Percentiles rank a stretch among this genome's conserved stretches.
phyloP scores from a whole-genome alignment of 805 yeast species.

The Pichia rugopelliculosa region DNA sequence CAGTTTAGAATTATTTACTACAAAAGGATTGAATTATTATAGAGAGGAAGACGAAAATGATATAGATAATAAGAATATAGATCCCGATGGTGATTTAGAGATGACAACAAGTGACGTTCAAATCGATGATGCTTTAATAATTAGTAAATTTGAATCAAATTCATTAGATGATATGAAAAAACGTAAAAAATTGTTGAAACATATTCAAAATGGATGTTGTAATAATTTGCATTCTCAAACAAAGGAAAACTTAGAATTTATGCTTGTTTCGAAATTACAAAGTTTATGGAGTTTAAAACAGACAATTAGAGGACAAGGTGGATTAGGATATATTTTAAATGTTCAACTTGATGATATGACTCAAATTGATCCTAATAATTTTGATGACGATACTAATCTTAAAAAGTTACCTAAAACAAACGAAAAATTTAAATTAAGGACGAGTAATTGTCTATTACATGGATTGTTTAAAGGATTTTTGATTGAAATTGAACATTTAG shows the following conservation, averaged over 20 bases:
- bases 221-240: conserved; percentile 31
- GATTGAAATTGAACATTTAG: conserved; percentile 47
- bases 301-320: conserved; percentile 67
- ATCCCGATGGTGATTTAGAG: conserved; percentile 7
- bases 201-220: conserved; percentile 39
- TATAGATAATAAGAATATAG: not conserved
- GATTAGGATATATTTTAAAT: conserved; percentile 52
- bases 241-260: conserved; percentile 47
- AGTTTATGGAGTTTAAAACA: conserved; percentile 68
- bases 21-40: conserved; percentile 3
- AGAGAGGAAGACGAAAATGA: not conserved
- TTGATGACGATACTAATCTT: conserved; percentile 15
- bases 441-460: conserved; percentile 67
- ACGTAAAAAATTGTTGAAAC: conserved; percentile 23
- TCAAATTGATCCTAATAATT: not conserved
- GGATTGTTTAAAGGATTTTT: conserved; percentile 68
- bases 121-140: conserved; percentile 12
- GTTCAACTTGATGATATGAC: conserved; percentile 17
- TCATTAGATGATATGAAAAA: conserved; percentile 10
- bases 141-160: conserved; percentile 23
- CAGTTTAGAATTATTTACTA: conserved; percentile 10
- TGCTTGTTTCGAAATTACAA: conserved; percentile 51
- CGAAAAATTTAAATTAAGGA: conserved; percentile 47
- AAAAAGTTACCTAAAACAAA: conserved; percentile 13
- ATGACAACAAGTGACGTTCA: conserved; percentile 9